Percentiles rank a stretch among this genome's conserved stretches.
Conservation (phyloP, 306 rosid species). For the Casuarina cunninghamiana region DNA sequence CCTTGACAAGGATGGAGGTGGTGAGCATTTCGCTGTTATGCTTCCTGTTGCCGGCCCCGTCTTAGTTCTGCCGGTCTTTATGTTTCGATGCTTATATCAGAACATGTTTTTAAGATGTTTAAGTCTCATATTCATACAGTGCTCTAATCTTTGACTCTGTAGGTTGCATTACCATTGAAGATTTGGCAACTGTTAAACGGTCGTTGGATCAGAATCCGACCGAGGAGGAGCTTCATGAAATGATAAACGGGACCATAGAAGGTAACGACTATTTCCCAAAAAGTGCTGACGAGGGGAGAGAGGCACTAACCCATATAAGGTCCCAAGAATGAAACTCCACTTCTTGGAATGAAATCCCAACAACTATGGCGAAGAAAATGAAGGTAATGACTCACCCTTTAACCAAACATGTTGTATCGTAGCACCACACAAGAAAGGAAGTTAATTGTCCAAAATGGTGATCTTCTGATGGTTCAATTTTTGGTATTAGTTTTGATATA, state of each 20-base stretch:
- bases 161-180: slow-evolving; percentile 97
- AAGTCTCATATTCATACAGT: no score
- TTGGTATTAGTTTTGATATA: no score
- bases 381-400: slow-evolving; percentile 42
- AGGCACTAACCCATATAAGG: no score
- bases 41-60: no score
- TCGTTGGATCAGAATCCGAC: slow-evolving; percentile 97
- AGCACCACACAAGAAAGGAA: no score
- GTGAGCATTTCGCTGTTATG: slow-evolving; percentile 51
- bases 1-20: slow-evolving; percentile 94
- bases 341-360: no score
- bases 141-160: slow-evolving; percentile 7
- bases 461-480: no score
- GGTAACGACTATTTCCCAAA: no score
- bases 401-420: not conserved
- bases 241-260: slow-evolving; percentile 94
- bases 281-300: no score
- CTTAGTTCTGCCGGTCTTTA: not conserved
- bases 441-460: no score
- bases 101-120: no score
- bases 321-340: no score
- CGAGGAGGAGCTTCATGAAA: slow-evolving; percentile 85
- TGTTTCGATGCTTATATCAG: not conserved
- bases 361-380: slow-evolving; percentile 88
- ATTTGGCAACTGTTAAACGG: slow-evolving; percentile 87